Evolutionary conservation across 768 basidiomycete genomes (phyloP), one percentile per base, ranked within the genome.

Genomic region (Hericium erinaceus): DNA sequence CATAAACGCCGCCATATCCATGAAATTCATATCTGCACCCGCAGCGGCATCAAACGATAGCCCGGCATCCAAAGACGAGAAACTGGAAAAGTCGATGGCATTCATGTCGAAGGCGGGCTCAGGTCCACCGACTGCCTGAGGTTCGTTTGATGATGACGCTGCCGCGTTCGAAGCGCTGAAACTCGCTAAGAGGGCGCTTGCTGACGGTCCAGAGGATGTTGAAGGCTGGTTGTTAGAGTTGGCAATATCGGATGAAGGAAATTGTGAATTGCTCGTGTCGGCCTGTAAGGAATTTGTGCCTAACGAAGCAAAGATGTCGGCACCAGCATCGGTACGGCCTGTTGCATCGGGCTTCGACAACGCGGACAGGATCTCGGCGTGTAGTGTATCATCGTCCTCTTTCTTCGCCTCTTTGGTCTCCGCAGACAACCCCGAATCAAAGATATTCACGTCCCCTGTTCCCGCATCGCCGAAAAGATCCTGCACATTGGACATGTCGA

Each of bases 1-100:
- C 64, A 84, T 67, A 53, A 84, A 72, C 16, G 75, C 73, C 48
- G 80, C 80, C 79, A 85, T 80, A 61, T 80, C 80, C 51, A 67
- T 68, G 60, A 82, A 74, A 59, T 70, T 74, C 68, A 82, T 74
- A 39, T 74, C 79, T 5, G 71, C n/a, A 46, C 70, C 67, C 48
- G 68, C 59, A 33, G 69, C 60, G 55, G 71, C 65, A 1, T 67
- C 68, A 61, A 78, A 78, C 58, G 80, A 80, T 52, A 82, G 79
- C 40, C 70, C 70, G 24, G 74, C 62, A 55, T 71, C 70, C 53
- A 83, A 68, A 24, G 38, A 22, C 15, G 52, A 33, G 39, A 58
- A 55, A 54, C 73, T 72, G 24, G 57, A 50, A 16, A 64, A 55
- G 40, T 64, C 64, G 26, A 71, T 59, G 39, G 56, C 57, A 5